Percentiles rank a stretch among this genome's conserved stretches.
These are phyloP conservation scores for Teunomyces atbi DNA, from an alignment of 805 yeast species.

Conservation along the genomic window DNA sequence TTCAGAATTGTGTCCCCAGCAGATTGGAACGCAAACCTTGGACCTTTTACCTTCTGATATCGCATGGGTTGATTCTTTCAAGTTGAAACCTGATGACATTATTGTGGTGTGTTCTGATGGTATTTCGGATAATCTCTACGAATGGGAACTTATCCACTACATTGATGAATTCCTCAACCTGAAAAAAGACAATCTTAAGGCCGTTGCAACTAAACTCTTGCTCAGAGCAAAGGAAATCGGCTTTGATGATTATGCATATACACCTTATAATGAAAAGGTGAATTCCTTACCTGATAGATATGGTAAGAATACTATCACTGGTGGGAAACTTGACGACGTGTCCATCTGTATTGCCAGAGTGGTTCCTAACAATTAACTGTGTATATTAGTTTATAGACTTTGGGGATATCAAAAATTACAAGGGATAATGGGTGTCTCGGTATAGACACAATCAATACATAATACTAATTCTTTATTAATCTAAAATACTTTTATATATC, in stretches of 20 bases:
- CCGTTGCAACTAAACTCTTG: constrained; percentile 40
- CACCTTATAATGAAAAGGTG: constrained; percentile 54
- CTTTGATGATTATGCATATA: constrained; percentile 50
- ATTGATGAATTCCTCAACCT: constrained; percentile 30
- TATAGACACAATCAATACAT: constrained; percentile 1
- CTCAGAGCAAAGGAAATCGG: constrained; percentile 48
- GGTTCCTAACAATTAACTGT: constrained; percentile 8
- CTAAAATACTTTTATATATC: not conserved
- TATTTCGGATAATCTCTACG: constrained; percentile 50
- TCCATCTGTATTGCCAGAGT: constrained; percentile 51
- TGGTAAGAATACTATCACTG: constrained; percentile 37
- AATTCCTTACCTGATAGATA: constrained; percentile 37
- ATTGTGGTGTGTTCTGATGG: constrained; percentile 53
- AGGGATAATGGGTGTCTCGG: not conserved
- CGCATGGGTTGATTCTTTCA: constrained; percentile 45
- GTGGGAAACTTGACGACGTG: constrained; percentile 58
- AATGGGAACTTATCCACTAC: constrained; percentile 43
- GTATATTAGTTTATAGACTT: constrained; percentile 2
- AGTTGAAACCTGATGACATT: constrained; percentile 41
- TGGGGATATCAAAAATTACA: not conserved
- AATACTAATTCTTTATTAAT: not conserved
- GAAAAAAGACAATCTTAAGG: constrained; percentile 32
- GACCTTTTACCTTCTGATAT: constrained; percentile 44
- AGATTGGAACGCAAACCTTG: constrained; percentile 51
- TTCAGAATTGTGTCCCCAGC: constrained; percentile 49